Base-by-base conservation (phyloP, 805 yeast species). In the Wickerhamiella allomyrinae region DNA sequence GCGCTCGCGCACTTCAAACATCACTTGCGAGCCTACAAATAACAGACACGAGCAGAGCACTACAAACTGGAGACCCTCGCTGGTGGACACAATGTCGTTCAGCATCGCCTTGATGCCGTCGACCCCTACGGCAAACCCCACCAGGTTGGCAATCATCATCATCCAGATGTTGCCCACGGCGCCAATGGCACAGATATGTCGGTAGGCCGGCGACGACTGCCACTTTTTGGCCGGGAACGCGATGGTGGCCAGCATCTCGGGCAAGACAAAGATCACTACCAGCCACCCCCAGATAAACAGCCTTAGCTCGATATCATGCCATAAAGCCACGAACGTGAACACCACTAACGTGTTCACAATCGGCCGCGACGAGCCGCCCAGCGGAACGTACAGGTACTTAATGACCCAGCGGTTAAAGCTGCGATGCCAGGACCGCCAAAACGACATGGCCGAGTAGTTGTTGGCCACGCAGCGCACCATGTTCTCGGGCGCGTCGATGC, bases 381-480 rank as follows among this genome's bases (percentile, higher is more conserved):
- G 63, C 2, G 98, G 98, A 19, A 91, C 70, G 53, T 91, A 91
- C 33, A 91, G 72, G 59, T 91, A 91, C 47, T 94, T 70, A 20
- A 82, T 72, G 25, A 83, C 80, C 94, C 95, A 91, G 51, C 80
- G 73, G 62, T 89, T 87, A 64, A 68, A 91, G 38, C 94, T 79
- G 55, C 97, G 73, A 61, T 91, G 99, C 99, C 99, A 91, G 3
- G 95, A 94, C 57, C 97, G 72, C 99, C 99, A 91, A 59, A 91
- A 91, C n/a, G 91, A 85, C 47, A 84, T 60, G 0, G 95, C 91
- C 25, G 94, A 80, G 59, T 78, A 91, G 61, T 91, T 91, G 61
- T 91, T 85, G 58, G 85, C 82, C 76, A 91, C 84, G 57, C 97
- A 87, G 45, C 99, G 69, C 43, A 91, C 77, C 97, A 91, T 91